Percentiles rank a stretch among this genome's conserved stretches.
Evolutionary conservation across 768 basidiomycete genomes (phyloP).

Genomic region (Candolleomyces aberdarensis): DNA sequence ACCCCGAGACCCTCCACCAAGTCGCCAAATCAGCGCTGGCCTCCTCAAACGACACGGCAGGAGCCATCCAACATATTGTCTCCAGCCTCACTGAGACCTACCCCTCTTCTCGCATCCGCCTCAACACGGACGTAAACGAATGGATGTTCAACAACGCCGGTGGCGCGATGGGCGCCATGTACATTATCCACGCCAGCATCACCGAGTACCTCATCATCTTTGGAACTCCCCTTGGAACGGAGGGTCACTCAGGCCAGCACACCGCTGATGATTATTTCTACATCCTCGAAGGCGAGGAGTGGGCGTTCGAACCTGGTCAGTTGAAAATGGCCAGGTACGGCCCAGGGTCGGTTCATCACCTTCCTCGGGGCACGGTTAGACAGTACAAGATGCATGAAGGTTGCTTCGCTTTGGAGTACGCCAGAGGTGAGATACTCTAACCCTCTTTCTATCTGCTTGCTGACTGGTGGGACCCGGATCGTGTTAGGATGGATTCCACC

Average conservation of each 20-base stretch:
- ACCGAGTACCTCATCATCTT: conserved; percentile 98
- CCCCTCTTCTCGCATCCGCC: conserved; percentile 48
- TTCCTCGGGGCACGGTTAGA: conserved; percentile 81
- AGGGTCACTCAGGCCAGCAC: conserved; percentile 92
- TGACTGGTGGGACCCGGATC: too few species aligned
- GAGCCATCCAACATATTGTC: conserved; percentile 81
- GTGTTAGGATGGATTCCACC: conserved; percentile 89
- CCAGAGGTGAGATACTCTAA: conserved; percentile 58
- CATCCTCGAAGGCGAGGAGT: conserved; percentile 91
- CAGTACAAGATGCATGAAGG: conserved; percentile 99
- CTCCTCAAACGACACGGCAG: conserved; percentile 57
- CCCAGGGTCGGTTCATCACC: conserved; percentile 80
- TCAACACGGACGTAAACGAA: conserved; percentile 64
- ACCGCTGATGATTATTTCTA: conserved; percentile 98
- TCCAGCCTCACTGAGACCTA: conserved; percentile 74
- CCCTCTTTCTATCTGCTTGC: not conserved
- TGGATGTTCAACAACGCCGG: conserved; percentile 99
- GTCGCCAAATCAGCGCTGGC: conserved; percentile 75
- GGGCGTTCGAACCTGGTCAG: conserved; percentile 82
- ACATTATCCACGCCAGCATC: conserved; percentile 94
- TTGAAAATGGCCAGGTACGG: conserved; percentile 84
- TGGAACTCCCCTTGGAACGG: conserved; percentile 94
- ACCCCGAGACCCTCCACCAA: conserved; percentile 66
- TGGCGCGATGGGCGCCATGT: conserved; percentile 98
- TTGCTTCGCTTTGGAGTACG: conserved; percentile 95